Base-by-base conservation (phyloP, 1,139 yeast species). In the Hansenula sp. region DNA sequence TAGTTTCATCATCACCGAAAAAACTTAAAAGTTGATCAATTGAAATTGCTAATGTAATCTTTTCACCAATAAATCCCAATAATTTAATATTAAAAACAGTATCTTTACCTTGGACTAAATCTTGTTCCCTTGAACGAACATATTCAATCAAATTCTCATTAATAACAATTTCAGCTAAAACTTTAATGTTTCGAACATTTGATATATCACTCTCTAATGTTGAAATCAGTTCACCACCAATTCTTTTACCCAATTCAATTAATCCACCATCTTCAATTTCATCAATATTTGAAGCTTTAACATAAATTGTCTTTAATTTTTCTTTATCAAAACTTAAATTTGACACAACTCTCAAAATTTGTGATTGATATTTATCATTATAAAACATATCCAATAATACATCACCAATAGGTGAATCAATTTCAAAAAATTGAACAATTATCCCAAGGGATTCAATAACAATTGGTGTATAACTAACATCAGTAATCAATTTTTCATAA, bases 131-230 rank as follows among this genome's bases (percentile, higher is more conserved):
- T 3, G 48, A 49, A 3, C 50, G 48, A 19, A 74, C 60, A 19
- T 66, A 62, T 3, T 51, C 54, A 3, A 50, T 45, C 37, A 71
- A 50, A 1, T 59, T 44, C 25, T 67, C 65, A 29, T 64, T 57
- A 26, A 66, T 56, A 16, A 68, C 61, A 25, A 73, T 59, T 25
- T 66, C 61, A 2, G 79, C 76, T 43, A 75, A 50, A 10, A 72
- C 57, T 48, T 66, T 73, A 27, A 55, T 44, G 30, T 48, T 46
- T 45, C 48, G 33, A 64, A 64, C 44, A 57, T 47, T 44, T 7
- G 44, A 47, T 28, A 34, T 30, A 29, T 45, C 39, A 21, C 40
- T 22, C 26, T 51, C 54, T 36, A 50, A 44, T 8, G 46, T 42
- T 36, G 53, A 51, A 30, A 48, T 55, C 36, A 60, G 43, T 14